These are phyloP conservation scores for Blechomonas ayalai DNA, from an alignment of 208 protist species.

Conservation along the genomic window DNA sequence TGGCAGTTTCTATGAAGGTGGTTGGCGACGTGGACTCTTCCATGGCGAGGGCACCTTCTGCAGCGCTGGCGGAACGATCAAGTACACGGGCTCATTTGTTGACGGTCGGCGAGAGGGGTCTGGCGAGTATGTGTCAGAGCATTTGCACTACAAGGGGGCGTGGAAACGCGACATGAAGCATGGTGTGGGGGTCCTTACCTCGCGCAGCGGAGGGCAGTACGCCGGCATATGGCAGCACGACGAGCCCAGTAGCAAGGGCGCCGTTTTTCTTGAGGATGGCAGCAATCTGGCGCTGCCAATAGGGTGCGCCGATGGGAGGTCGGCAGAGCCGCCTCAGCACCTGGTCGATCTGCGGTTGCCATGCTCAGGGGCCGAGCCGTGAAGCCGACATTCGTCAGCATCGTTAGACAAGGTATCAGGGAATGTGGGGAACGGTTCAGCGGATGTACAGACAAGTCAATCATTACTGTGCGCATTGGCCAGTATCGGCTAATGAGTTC, in stretches of 20 bases:
- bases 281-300: too few species aligned
- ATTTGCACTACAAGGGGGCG: constrained; percentile 60
- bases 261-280: constrained; percentile 5
- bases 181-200: constrained; percentile 51
- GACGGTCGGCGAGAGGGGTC: constrained; percentile 57
- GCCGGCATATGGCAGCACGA: constrained; percentile 45
- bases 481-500: too few species aligned
- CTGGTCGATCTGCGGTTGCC: constrained; percentile 9
- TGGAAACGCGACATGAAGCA: constrained; percentile 68
- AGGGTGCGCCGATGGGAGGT: neutral
- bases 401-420: too few species aligned
- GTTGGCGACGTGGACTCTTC: constrained; percentile 50
- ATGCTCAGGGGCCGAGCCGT: constrained; percentile 4
- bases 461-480: too few species aligned
- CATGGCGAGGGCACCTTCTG: constrained; percentile 56
- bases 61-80: constrained; percentile 4
- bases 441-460: too few species aligned
- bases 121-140: constrained; percentile 41
- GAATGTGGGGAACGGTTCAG: too few species aligned
- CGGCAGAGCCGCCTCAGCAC: constrained; percentile 4
- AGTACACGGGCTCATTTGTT: constrained; percentile 58
- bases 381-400: too few species aligned
- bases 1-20: constrained; percentile 60
- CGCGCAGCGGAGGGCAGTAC: constrained; percentile 30
- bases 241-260: constrained; percentile 44